Percentiles rank a stretch among this genome's conserved stretches.
These are phyloP conservation scores for Penicillium psychrofluorescens DNA, from an alignment of 495 filamentous ascomycete species.

Conservation along the genomic window DNA sequence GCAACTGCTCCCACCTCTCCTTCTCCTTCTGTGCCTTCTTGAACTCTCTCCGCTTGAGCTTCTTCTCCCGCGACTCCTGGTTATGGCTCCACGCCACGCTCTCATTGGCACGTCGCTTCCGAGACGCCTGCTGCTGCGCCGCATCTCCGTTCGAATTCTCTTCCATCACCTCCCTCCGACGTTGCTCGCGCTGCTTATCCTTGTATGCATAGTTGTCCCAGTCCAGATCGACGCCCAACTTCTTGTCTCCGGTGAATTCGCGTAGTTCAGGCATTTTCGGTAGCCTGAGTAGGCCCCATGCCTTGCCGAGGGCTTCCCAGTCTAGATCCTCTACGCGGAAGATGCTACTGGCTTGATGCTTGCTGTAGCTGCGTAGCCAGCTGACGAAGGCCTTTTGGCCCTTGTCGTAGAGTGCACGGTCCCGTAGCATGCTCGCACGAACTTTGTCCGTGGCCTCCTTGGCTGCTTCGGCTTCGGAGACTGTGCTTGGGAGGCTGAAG, in stretches of 20 bases:
- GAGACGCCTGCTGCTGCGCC: conserved; percentile 20
- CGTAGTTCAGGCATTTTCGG: conserved; percentile 93
- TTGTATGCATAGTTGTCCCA: conserved; percentile 61
- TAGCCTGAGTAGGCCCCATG: conserved; percentile 77
- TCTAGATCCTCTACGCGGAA: conserved; percentile 77
- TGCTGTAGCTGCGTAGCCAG: conserved; percentile 84
- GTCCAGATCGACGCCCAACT: conserved; percentile 55
- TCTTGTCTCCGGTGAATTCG: conserved; percentile 56
- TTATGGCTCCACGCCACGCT: conserved; percentile 80
- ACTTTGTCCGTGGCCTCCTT: conserved; percentile 42
- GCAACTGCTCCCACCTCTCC: conserved; percentile 61
- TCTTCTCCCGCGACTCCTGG: conserved; percentile 59
- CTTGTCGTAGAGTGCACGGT: conserved; percentile 83
- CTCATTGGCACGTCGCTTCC: conserved; percentile 39
- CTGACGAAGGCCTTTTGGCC: conserved; percentile 86
- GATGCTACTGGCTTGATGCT: conserved; percentile 85
- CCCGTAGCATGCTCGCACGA: conserved; percentile 53
- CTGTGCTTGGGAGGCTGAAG: conserved; percentile 42
- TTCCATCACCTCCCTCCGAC: conserved; percentile 49
- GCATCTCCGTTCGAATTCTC: conserved; percentile 25
- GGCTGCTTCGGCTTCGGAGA: conserved; percentile 51
- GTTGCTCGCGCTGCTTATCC: conserved; percentile 70
- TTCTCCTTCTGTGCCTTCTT: conserved; percentile 66
- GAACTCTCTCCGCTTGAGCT: conserved; percentile 62
- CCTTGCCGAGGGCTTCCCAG: conserved; percentile 73